Evolutionary conservation across 805 yeast genomes (phyloP).

Genomic region (Zygotorulaspora chibaensis): DNA sequence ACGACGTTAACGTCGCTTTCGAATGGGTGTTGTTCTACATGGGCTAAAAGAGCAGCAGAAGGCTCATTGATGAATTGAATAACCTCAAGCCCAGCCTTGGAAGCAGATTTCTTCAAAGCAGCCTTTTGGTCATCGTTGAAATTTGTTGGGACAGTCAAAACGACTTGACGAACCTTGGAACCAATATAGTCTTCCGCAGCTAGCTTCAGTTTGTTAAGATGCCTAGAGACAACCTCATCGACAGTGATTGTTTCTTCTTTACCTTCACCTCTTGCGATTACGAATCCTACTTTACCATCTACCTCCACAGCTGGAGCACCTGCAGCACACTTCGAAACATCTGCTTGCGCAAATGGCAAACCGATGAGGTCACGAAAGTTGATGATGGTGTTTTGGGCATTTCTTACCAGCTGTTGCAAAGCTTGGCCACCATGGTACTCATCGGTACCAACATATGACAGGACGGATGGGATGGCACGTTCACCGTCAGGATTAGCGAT

Average conservation of each 20-base stretch:
- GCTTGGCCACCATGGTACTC: conserved; percentile 99
- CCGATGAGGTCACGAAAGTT: conserved; percentile 95
- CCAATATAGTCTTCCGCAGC: conserved; percentile 96
- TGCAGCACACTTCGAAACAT: conserved; percentile 61
- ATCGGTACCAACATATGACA: conserved; percentile 88
- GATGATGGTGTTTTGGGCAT: conserved; percentile 77
- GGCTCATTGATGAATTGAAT: conserved; percentile 91
- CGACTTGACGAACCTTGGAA: conserved; percentile 70
- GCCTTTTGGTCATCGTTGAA: conserved; percentile 70
- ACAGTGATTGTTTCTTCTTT: conserved; percentile 55
- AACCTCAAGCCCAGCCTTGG: conserved; percentile 70
- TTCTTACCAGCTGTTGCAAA: conserved; percentile 83
- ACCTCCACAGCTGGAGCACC: conserved; percentile 37
- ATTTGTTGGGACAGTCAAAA: conserved; percentile 86
- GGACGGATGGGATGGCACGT: conserved; percentile 89
- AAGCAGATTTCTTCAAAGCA: conserved; percentile 57
- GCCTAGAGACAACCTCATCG: conserved; percentile 78
- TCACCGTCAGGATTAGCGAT: conserved; percentile 99
- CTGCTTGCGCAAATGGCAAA: conserved; percentile 62
- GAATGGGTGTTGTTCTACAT: conserved; percentile 47
- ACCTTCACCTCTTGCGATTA: conserved; percentile 47
- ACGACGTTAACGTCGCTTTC: conserved; percentile 41
- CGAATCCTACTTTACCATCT: conserved; percentile 67
- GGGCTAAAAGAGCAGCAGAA: conserved; percentile 84
- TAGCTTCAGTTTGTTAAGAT: conserved; percentile 68